Percentiles rank a stretch among this genome's conserved stretches.
phyloP scores from a whole-genome alignment of 345 rosid species.

The Salix exigua region DNA sequence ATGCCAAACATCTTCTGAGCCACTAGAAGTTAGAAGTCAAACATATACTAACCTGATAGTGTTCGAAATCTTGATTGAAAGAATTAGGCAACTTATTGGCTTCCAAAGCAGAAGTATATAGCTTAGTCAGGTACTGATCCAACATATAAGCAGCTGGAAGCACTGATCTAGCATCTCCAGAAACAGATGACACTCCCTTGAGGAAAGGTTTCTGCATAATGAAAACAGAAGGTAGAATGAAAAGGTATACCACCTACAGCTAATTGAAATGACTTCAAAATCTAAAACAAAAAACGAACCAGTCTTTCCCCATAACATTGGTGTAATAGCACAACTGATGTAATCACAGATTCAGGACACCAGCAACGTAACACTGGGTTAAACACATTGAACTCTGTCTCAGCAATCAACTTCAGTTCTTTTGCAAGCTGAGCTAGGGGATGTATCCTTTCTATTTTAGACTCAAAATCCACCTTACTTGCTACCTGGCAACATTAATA shows the following conservation, averaged over 20 bases:
- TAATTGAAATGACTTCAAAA: slow-evolving; percentile 9
- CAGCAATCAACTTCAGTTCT: slow-evolving; percentile 66
- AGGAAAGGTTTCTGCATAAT: slow-evolving; percentile 69
- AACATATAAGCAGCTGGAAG: slow-evolving; percentile 74
- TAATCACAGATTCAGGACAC: slow-evolving; percentile 63
- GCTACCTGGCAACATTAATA: slow-evolving; percentile 46
- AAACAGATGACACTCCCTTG: slow-evolving; percentile 55
- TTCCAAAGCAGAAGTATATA: slow-evolving; percentile 46
- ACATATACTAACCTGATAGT: slow-evolving; percentile 55
- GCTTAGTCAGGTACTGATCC: slow-evolving; percentile 56
- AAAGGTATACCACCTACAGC: slow-evolving; percentile 15
- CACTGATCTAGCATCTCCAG: slow-evolving; percentile 72
- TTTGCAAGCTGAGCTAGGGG: slow-evolving; percentile 80
- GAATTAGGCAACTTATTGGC: slow-evolving; percentile 33
- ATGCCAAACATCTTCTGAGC: too few relatives aligned
- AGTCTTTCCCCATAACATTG: slow-evolving; percentile 81
- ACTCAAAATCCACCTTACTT: slow-evolving; percentile 47
- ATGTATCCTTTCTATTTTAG: slow-evolving; percentile 52
- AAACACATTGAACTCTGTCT: slow-evolving; percentile 65
- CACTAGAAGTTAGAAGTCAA: background rate
- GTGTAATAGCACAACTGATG: slow-evolving; percentile 60
- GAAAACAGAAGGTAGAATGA: slow-evolving; percentile 15
- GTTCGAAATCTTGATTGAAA: slow-evolving; percentile 42
- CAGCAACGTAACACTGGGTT: slow-evolving; percentile 57
- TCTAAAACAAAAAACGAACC: slow-evolving; percentile 47